Conservation (phyloP, 305 asterid species). For the Rubia tinctorum region DNA sequence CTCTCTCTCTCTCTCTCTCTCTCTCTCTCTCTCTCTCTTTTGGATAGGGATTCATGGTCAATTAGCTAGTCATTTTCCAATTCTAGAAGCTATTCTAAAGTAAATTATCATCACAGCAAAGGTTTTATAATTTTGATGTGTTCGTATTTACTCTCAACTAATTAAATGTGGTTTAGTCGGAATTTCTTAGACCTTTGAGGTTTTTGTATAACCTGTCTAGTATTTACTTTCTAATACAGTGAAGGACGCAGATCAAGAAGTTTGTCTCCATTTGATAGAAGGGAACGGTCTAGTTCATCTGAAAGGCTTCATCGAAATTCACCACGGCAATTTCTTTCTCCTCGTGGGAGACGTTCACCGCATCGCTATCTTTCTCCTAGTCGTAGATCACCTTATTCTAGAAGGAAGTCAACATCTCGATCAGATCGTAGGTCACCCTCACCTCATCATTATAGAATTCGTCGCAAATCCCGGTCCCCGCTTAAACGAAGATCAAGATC, state of each 20-base stretch:
- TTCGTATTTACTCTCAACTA: not conserved
- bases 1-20: too few species aligned
- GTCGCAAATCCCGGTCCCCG: slow-evolving; percentile 60
- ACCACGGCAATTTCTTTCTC: slow-evolving; percentile 50
- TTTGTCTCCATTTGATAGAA: slow-evolving; percentile 47
- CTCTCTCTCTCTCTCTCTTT: too few species aligned
- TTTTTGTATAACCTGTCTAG: slow-evolving; percentile 14
- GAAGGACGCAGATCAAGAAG: slow-evolving; percentile 64
- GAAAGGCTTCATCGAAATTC: slow-evolving; percentile 47
- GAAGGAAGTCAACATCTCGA: slow-evolving; percentile 45
- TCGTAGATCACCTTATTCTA: slow-evolving; percentile 41
- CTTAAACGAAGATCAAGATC: slow-evolving; percentile 59
- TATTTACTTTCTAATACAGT: slow-evolving; percentile 28
- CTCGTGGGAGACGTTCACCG: slow-evolving; percentile 47
- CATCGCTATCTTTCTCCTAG: slow-evolving; percentile 56
- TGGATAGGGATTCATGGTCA: slow-evolving; percentile 43
- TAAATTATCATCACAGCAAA: slow-evolving; percentile 25
- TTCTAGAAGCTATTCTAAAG: slow-evolving; percentile 41
- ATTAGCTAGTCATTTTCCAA: slow-evolving; percentile 45
- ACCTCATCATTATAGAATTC: slow-evolving; percentile 47
- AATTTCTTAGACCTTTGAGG: not conserved
- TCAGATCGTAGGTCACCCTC: slow-evolving; percentile 65
- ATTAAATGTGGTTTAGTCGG: not conserved
- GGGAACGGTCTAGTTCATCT: slow-evolving; percentile 56
- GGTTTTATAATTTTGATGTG: not conserved